phyloP scores from a whole-genome alignment of 352 stramenopile genomes.

The Bremia lactucae region DNA sequence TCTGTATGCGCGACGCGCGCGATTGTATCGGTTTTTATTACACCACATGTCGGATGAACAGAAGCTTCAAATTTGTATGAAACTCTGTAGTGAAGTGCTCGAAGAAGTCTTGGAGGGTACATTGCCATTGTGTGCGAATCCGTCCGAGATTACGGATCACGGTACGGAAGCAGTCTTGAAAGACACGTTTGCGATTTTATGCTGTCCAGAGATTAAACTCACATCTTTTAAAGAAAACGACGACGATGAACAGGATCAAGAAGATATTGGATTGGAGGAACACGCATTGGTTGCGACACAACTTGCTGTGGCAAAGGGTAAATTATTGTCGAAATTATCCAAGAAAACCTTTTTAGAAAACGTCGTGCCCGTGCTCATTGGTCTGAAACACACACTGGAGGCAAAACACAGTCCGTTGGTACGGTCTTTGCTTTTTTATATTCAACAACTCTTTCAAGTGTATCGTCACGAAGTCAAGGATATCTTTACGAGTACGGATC shows the following conservation, averaged over 20 bases:
- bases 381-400: slow-evolving; percentile 92
- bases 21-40: slow-evolving; percentile 92
- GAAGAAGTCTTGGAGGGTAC: slow-evolving; percentile 83
- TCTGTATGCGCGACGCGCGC: slow-evolving; percentile 56
- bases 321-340: slow-evolving; percentile 91
- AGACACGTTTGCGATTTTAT: slow-evolving; percentile 82
- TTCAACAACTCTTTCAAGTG: slow-evolving; percentile 89
- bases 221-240: slow-evolving; percentile 38
- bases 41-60: slow-evolving; percentile 93
- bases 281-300: slow-evolving; percentile 44
- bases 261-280: slow-evolving; percentile 41
- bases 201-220: slow-evolving; percentile 82
- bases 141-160: slow-evolving; percentile 68
- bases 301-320: slow-evolving; percentile 85
- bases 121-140: slow-evolving; percentile 57
- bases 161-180: slow-evolving; percentile 83
- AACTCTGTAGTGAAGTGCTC: slow-evolving; percentile 90
- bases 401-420: slow-evolving; percentile 89
- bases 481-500: slow-evolving; percentile 85
- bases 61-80: slow-evolving; percentile 92
- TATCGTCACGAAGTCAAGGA: slow-evolving; percentile 91
- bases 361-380: slow-evolving; percentile 92
- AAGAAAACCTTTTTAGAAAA: slow-evolving; percentile 96
- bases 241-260: slow-evolving; percentile 42
- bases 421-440: slow-evolving; percentile 89